Evolutionary conservation across 345 rosid species (phyloP), one percentile per base, ranked within the genome.

Genomic region (Hevea brasiliensis): DNA sequence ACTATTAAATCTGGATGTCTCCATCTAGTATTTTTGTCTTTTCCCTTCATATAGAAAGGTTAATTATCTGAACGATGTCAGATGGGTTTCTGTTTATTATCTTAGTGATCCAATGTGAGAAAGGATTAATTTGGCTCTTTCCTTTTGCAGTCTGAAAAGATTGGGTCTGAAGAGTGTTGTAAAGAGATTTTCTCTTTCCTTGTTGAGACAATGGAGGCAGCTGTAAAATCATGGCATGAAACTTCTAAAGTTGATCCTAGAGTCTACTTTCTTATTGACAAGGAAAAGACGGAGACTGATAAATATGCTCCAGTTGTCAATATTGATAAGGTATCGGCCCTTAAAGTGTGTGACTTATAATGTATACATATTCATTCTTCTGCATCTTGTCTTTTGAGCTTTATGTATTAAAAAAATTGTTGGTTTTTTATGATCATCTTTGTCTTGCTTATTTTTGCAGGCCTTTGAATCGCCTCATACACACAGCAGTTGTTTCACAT

Each of bases 401-500:
- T 47, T 42, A 51, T 23, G 17, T 61, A 37, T 37, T 3, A 42
- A 61, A 7, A 40, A 21, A 60, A 0, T 23, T 48, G n/a, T 12
- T 57, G 50, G 50, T 47, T 57, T 41, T 20, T 47, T 29, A 26
- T 24, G 18, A 70, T 71, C 6, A 62, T 44, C 47, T n/a, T 65
- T 68, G 47, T 73, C 23, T 71, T 76, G 61, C 61, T 69, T 64
- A 55, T n/a, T 71, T 54, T 74, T 53, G 56, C 84, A 95, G 99
- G 99, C 98, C 51, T 95, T 95, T 85, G 97, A 95, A 81, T 89
- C 99, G 24, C 99, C 98, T 27, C 80, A 90, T 51, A 88, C 96
- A 18, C 98, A 95, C 71, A 77, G 91, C 84, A 87, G 77, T 70
- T 95, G 98, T 80, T 92, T 89, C 78, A 61, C 92, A 44, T 92